Base-by-base conservation (phyloP, 139 green algal genomes). In the Coelastrella sp. region DNA sequence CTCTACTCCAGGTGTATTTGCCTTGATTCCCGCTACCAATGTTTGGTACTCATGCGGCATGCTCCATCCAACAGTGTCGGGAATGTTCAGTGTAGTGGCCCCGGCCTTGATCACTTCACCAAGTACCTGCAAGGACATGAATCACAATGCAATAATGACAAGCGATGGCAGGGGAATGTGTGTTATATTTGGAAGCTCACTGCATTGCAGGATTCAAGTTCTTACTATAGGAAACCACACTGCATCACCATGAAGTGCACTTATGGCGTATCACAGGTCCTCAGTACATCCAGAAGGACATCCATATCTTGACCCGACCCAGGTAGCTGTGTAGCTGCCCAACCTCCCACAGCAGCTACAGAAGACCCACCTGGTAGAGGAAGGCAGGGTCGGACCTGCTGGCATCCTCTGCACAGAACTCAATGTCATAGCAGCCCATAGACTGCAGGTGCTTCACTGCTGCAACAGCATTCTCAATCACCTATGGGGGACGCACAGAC, bases 11-110 rank as follows among this genome's bases (percentile, higher is more conserved):
- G 89, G 91, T 9, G 93, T 96, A 89, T 99, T 98, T 8, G 19
- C 23, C 21, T 77, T 77, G 68, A 77, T 77, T n/a, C n/a, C 2
- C 11, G 68, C 21, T 30, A 77, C 40, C 2, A 83, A 53, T 35
- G 45, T 0, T 25, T 34, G 32, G 35, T 83, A 72, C 19, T 73
- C 53, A 38, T 59, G 76, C 4, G 35, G 97, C 82, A 99, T 57
- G 38, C 40, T 57, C 38, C 68, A 77, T 5, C 68, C 68, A 17
- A 95, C 96, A 34, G 96, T 98, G 92, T 98, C 95, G 0, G 97
- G 97, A 86, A 99, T 99, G 92, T 99, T 99, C 71, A 99, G 89
- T 2, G 97, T 99, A 11, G 97, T 99, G 34, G 97, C 97, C 15
- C 97, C 97, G 17, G 97, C 97, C 1, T 99, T 91, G 35, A 74